Evolutionary conservation across 768 basidiomycete species (phyloP), one percentile per base, ranked within the genome.

Genomic region (Tricholoma saponaceum): DNA sequence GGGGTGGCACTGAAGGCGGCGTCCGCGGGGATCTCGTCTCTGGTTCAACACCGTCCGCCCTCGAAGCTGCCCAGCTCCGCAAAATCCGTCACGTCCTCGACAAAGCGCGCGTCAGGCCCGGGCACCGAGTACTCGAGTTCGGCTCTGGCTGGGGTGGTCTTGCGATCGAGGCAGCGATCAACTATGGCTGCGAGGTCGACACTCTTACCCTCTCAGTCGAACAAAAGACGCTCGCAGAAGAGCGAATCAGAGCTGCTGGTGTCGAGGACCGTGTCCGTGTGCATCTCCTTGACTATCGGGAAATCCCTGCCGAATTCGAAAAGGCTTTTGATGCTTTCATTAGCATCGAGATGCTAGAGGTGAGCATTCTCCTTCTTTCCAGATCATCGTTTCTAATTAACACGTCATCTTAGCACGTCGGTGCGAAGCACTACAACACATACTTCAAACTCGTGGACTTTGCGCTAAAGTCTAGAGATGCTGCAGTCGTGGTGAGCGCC

Each of bases 131-230:
- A 44, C 77, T 96, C 33, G 94, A 96, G 75, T 92, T 95, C 65
- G 94, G 93, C 22, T 87, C 87, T 51, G 94, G 94, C n/a, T 96
- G 94, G 94, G 94, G 93, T 20, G 90, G 86, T 51, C 79, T 96
- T 46, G 90, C 92, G 12, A 95, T 96, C 57, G 86, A 90, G 82
- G 89, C 89, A 54, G 88, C 86, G 14, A 79, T 78, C 16, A 66
- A 82, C 67, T 84, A 79, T 66, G 89, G 87, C 10, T 94, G 91
- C 69, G 87, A 90, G 64, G 91, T 96, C 46, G 92, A 96, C 68
- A 93, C 91, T 7, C 77, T 96, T 64, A 96, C 94, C 12, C 77
- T 96, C 50, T 95, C 92, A 5, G 72, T 86, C 46, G 90, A 95
- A 72, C 94, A 96, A 71, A 94, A 95, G 69, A 76, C 74, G 20